phyloP scores from a whole-genome alignment of 2,329 filamentous ascomycete species.

The Arthroderma sp. region DNA sequence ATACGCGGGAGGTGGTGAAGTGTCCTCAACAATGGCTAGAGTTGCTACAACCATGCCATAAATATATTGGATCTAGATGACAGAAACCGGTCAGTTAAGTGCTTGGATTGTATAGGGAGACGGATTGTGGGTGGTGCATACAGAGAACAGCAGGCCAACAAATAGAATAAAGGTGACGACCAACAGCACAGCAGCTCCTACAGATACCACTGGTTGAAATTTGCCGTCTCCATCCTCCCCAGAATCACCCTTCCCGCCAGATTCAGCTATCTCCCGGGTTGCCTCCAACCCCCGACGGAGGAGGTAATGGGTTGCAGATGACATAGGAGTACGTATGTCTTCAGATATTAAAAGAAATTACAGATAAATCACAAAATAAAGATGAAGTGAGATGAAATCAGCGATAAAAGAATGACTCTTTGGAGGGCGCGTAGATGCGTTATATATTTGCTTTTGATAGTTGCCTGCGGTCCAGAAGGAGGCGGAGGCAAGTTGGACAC shows the following conservation, averaged over 20 bases:
- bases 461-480: too few relatives aligned
- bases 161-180: constrained; percentile 17
- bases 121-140: constrained; percentile 12
- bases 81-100: not conserved
- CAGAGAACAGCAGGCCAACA: constrained; percentile 14
- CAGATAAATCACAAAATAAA: too few relatives aligned
- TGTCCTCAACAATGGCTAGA: constrained; percentile 50
- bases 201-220: constrained; percentile 15
- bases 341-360: too few relatives aligned
- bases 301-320: constrained; percentile 17
- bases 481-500: too few relatives aligned
- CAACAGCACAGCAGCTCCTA: constrained; percentile 18
- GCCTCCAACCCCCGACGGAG: constrained; percentile 26
- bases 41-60: constrained; percentile 47
- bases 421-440: too few relatives aligned
- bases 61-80: constrained; percentile 40
- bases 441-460: too few relatives aligned
- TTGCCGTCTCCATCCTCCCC: constrained; percentile 5
- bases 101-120: not conserved
- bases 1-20: constrained; percentile 25
- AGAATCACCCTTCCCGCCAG: not conserved
- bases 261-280: constrained; percentile 12
- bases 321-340: constrained; percentile 13
- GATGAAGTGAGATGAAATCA: too few relatives aligned
- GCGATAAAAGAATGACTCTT: too few relatives aligned